Evolutionary conservation across 1,284 basidiomycete species (phyloP).

Genomic region (Melampsora larici-populina): DNA sequence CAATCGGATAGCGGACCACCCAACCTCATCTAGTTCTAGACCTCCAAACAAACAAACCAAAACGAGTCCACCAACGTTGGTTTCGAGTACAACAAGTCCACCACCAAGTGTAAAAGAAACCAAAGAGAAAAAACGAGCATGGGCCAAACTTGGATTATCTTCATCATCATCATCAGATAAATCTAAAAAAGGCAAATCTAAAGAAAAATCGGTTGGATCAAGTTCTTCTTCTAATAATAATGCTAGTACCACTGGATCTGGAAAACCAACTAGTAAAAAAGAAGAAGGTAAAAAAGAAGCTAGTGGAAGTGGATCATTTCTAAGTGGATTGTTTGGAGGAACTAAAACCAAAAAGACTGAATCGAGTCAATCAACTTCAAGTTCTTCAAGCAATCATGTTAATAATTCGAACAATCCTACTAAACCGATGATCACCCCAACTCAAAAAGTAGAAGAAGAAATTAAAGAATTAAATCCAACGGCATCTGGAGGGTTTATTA

Average conservation of each 20-base stretch:
- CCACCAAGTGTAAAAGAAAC: not conserved
- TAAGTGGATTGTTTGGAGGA: slow-evolving; percentile 40
- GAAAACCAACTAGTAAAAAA: not conserved
- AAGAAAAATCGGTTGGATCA: slow-evolving; percentile 17
- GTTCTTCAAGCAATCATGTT: not conserved
- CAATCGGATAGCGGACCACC: no score
- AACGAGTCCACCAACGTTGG: not conserved
- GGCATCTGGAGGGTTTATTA: slow-evolving; percentile 57
- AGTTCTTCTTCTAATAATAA: not conserved
- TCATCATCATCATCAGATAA: slow-evolving; percentile 19
- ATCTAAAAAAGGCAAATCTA: slow-evolving; percentile 29
- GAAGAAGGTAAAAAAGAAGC: slow-evolving; percentile 16
- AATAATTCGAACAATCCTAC: no score
- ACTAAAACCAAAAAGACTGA: not conserved
- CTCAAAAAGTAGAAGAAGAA: not conserved
- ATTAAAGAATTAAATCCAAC: slow-evolving; percentile 51
- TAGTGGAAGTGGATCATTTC: slow-evolving; percentile 12
- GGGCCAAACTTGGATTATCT: slow-evolving; percentile 29
- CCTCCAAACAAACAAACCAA: not conserved
- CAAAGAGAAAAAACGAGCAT: slow-evolving; percentile 36
- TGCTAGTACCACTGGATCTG: not conserved
- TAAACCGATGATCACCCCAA: slow-evolving; percentile 44
- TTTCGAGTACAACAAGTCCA: not conserved
- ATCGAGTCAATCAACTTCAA: not conserved
- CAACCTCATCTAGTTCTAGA: slow-evolving; percentile 17